A percentile compares a stretch with the other conserved stretches of the same genome.
Evolutionary conservation across 306 rosid species (phyloP).

Genomic region (Cicer chorassanicum): DNA sequence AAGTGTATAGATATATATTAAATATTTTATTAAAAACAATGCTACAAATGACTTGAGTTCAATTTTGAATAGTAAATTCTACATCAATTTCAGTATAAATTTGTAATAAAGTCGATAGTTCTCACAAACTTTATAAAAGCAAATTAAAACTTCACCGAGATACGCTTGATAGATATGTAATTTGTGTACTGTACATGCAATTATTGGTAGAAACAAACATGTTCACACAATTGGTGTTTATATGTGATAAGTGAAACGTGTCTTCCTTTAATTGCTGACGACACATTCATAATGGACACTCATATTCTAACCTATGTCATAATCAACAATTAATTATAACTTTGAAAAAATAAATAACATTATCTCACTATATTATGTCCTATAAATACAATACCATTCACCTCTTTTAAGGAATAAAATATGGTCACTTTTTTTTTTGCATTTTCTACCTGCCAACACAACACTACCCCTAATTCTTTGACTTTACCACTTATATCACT

Average conservation of each 20-base stretch:
- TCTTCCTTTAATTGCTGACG: constrained; percentile 13
- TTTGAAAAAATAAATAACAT: not conserved
- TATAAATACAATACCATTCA: constrained; percentile 12
- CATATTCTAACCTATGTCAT: constrained; percentile 28
- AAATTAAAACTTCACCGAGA: no score
- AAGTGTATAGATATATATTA: no score
- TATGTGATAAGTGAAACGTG: constrained; percentile 15
- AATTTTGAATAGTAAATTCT: no score
- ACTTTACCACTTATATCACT: constrained; percentile 1
- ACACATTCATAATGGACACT: constrained; percentile 12
- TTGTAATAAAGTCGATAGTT: no score
- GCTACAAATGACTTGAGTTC: no score
- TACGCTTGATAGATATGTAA: not conserved
- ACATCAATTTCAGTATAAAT: no score
- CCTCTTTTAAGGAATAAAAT: constrained; percentile 26
- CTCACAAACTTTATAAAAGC: no score
- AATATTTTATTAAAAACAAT: no score
- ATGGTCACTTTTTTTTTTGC: constrained; percentile 8
- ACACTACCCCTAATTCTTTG: not conserved
- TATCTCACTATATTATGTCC: not conserved
- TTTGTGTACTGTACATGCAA: not conserved
- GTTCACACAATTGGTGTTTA: not conserved
- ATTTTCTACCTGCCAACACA: constrained; percentile 34
- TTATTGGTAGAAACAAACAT: constrained; percentile 9
- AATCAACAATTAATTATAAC: constrained; percentile 22